Conservation (phyloP, 176 grass and related monocot species). For the Raddia distichophylla region DNA sequence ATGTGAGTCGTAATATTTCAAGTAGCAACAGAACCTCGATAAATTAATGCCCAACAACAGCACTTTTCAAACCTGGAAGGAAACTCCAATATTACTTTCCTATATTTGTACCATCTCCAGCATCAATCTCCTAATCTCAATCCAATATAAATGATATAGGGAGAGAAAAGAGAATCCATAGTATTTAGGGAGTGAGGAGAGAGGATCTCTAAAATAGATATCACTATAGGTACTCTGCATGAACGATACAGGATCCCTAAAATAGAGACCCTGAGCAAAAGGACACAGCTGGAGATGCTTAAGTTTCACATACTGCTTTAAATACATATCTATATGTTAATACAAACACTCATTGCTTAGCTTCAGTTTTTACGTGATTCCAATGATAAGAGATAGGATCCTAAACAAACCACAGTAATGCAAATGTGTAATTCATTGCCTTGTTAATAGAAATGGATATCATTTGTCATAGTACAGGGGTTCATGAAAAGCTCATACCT, state of each 20-base stretch:
- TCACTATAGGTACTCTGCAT: no score
- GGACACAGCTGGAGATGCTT: no score
- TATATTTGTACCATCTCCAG: no score
- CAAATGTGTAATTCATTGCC: background rate
- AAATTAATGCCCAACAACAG: slow-evolving; percentile 14
- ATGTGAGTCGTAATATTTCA: background rate
- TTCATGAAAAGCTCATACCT: slow-evolving; percentile 37
- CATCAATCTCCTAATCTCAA: no score
- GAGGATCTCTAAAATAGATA: no score
- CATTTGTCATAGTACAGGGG: background rate
- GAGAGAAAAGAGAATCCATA: no score
- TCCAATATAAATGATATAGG: no score
- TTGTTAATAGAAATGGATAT: background rate
- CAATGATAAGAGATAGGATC: background rate
- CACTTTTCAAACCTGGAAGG: background rate
- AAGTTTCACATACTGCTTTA: background rate
- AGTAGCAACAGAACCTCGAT: background rate
- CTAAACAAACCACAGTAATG: slow-evolving; percentile 16
- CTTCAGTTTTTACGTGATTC: background rate
- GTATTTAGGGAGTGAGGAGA: no score
- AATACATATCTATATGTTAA: background rate
- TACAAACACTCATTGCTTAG: background rate
- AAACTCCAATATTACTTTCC: background rate
- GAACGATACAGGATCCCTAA: no score
- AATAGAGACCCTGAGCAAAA: no score